Evolutionary conservation across 2,329 filamentous ascomycete genomes (phyloP).

Genomic region (Fusarium guadeloupense): DNA sequence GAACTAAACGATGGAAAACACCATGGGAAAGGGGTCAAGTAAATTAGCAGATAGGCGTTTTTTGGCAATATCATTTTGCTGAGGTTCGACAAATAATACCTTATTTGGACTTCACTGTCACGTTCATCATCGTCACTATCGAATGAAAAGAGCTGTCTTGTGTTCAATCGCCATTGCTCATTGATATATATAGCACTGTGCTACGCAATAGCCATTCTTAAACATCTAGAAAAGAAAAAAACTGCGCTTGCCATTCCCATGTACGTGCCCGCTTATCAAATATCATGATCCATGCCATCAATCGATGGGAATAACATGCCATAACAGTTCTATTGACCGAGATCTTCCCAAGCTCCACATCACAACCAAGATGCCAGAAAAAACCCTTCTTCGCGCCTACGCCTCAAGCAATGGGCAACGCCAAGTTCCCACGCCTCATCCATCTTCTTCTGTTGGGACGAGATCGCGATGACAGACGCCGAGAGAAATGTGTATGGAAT

Average conservation of each 20-base stretch:
- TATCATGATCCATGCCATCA: conserved; percentile 32
- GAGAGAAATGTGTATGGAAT: conserved; percentile 22
- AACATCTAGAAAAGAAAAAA: neutral
- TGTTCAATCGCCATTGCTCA: neutral
- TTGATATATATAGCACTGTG: neutral
- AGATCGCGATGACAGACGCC: conserved; percentile 16
- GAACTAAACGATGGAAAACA: conserved; percentile 9
- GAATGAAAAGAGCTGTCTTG: neutral
- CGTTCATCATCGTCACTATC: neutral
- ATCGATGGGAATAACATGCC: conserved; percentile 33
- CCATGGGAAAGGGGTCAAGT: conserved; percentile 3
- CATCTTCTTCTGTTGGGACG: conserved; percentile 20
- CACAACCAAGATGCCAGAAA: conserved; percentile 14
- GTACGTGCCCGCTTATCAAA: conserved; percentile 30
- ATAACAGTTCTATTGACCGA: conserved; percentile 40
- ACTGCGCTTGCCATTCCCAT: conserved; percentile 14
- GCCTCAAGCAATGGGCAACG: conserved; percentile 33
- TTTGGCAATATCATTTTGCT: conserved; percentile 14
- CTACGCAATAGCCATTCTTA: conserved; percentile 1
- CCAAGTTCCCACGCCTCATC: conserved; percentile 27
- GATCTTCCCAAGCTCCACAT: conserved; percentile 22
- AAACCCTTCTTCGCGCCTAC: conserved; percentile 33
- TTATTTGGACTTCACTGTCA: neutral
- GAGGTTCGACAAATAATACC: conserved; percentile 17
- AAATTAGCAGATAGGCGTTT: conserved; percentile 35